Conservation (phyloP, 208 protist species). For the Leptomonas seymouri region DNA sequence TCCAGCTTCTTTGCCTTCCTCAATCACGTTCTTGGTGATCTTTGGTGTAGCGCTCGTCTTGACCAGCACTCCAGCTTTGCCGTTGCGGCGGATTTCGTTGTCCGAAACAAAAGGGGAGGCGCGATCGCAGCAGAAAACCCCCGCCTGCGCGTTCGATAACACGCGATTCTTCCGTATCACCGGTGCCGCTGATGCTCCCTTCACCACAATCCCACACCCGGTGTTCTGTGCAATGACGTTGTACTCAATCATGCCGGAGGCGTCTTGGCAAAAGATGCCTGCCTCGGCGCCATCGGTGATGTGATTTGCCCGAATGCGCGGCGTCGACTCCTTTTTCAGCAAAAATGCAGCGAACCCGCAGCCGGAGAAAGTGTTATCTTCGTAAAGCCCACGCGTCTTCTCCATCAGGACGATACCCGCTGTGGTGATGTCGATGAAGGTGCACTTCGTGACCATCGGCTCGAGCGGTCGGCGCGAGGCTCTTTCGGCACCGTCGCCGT, state of each 20-base stretch:
- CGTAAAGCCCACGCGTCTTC: constrained; percentile 62
- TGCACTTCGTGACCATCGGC: constrained; percentile 74
- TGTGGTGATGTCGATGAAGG: constrained; percentile 73
- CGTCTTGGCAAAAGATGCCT: constrained; percentile 88
- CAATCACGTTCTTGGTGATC: constrained; percentile 74
- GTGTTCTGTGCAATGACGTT: constrained; percentile 82
- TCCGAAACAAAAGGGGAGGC: constrained; percentile 65
- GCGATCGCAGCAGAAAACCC: constrained; percentile 83
- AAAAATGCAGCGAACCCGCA: constrained; percentile 87
- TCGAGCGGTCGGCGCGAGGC: constrained; percentile 30
- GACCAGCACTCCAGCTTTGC: constrained; percentile 84
- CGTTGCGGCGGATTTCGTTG: constrained; percentile 77
- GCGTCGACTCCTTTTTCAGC: constrained; percentile 59
- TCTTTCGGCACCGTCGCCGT: constrained; percentile 8
- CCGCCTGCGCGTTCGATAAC: constrained; percentile 71
- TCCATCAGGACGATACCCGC: constrained; percentile 78
- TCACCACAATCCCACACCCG: constrained; percentile 83
- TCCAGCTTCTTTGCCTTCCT: constrained; percentile 81
- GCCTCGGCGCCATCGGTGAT: constrained; percentile 74
- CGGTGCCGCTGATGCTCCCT: constrained; percentile 50
- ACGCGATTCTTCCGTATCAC: constrained; percentile 76
- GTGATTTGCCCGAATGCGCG: constrained; percentile 62
- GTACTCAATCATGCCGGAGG: constrained; percentile 67
- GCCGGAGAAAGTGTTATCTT: constrained; percentile 73
- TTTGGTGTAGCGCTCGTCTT: constrained; percentile 72